Evolutionary conservation across 352 stramenopile genomes (phyloP).

Genomic region (Chrysophaeum taylorii): DNA sequence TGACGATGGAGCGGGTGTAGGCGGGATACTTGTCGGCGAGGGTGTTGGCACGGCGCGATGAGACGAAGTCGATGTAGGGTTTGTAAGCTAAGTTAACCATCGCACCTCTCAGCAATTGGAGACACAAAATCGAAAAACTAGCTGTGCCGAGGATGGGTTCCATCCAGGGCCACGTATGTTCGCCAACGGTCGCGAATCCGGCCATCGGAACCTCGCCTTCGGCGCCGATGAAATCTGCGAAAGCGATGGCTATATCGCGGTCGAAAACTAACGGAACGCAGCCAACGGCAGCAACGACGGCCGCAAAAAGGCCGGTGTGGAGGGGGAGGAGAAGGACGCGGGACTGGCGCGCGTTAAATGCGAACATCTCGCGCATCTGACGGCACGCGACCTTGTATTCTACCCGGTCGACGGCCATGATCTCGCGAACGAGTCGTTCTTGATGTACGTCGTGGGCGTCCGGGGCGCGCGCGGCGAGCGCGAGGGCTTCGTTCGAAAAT

Average conservation of each 20-base stretch:
- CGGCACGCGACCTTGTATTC: background rate
- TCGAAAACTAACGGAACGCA: background rate
- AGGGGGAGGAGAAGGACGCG: background rate
- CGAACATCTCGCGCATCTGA: background rate
- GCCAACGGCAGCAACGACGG: background rate
- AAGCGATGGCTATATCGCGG: background rate
- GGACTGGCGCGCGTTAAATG: background rate
- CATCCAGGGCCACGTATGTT: constrained; percentile 5
- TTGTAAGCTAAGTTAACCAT: background rate
- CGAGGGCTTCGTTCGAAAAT: background rate
- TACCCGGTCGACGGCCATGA: background rate
- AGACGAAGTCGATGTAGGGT: background rate
- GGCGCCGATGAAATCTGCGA: background rate
- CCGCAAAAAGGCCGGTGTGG: background rate
- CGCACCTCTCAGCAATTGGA: background rate
- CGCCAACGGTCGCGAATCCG: background rate
- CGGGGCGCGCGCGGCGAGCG: background rate
- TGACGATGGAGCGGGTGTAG: background rate
- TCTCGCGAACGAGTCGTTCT: background rate
- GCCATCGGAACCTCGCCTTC: background rate
- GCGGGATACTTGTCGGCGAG: background rate
- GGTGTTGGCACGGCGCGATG: background rate
- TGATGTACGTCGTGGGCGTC: background rate
- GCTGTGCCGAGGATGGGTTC: constrained; percentile 6
- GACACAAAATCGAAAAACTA: background rate